phyloP scores from a whole-genome alignment of 1,284 basidiomycete genomes.

The Sphaerobolus stellatus region DNA sequence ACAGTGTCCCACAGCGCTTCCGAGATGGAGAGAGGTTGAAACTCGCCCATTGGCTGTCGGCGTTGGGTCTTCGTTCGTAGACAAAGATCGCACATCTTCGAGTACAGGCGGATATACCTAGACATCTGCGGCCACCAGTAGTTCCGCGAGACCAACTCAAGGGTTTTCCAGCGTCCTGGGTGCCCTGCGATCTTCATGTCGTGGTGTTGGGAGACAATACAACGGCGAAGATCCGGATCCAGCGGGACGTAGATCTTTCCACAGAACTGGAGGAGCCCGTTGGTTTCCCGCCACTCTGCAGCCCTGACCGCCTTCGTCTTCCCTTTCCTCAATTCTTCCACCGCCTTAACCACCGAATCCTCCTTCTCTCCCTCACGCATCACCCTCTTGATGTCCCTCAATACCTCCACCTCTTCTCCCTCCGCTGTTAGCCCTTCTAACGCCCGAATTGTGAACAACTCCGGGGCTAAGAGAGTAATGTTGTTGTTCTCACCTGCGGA shows the following conservation, averaged over 20 bases:
- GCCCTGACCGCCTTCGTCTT: background rate
- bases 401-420: constrained; percentile 12
- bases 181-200: constrained; percentile 14
- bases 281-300: background rate
- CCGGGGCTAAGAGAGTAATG: constrained; percentile 28
- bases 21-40: constrained; percentile 30
- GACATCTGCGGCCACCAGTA: constrained; percentile 47
- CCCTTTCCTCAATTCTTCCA: background rate
- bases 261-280: constrained; percentile 12
- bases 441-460: constrained; percentile 17
- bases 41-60: constrained; percentile 20
- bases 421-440: constrained; percentile 13
- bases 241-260: constrained; percentile 15
- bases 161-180: constrained; percentile 18
- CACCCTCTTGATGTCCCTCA: background rate
- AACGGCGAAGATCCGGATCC: background rate
- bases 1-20: constrained; percentile 30
- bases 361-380: background rate
- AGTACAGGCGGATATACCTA: constrained; percentile 22
- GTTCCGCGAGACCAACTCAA: constrained; percentile 32
- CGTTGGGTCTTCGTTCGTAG: constrained; percentile 25
- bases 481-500: constrained; percentile 32
- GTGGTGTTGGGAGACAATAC: constrained; percentile 13
- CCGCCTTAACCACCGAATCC: background rate
- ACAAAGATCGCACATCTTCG: background rate